These are phyloP conservation scores for Trypanosomatidae sp. DNA, from an alignment of 208 protist genomes.

Conservation along the genomic window DNA sequence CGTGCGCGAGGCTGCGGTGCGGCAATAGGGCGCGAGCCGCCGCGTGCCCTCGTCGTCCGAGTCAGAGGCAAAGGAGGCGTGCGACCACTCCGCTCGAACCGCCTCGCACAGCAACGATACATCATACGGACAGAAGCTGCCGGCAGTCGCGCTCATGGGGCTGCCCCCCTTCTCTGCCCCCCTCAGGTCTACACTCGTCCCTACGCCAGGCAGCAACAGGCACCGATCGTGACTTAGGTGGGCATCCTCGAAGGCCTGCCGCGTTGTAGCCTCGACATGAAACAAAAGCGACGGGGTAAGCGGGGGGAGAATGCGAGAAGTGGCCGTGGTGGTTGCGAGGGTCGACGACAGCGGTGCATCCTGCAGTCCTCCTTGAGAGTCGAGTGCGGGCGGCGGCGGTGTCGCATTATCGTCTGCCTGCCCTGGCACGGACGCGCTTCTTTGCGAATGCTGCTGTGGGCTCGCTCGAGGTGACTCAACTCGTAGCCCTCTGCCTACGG, in stretches of 20 bases:
- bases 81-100: conserved; percentile 26
- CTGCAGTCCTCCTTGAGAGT: neutral
- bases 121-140: conserved; percentile 31
- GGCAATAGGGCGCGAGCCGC: neutral
- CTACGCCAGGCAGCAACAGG: conserved; percentile 17
- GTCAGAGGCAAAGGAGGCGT: conserved; percentile 7
- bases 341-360: neutral
- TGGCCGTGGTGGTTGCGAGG: neutral
- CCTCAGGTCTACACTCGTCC: conserved; percentile 6
- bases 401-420: neutral
- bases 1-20: neutral
- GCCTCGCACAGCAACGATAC: conserved; percentile 36
- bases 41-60: neutral
- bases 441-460: neutral
- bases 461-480: neutral
- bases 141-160: neutral
- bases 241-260: conserved; percentile 44
- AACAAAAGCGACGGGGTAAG: conserved; percentile 49
- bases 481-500: neutral
- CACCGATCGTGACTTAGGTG: conserved; percentile 52
- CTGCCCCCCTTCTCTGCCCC: conserved; percentile 7
- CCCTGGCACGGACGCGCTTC: neutral
- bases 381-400: neutral
- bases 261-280: conserved; percentile 51
- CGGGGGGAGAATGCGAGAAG: conserved; percentile 20